phyloP scores from a whole-genome alignment of 106 monocot species.

The Dioscorea zingiberensis region DNA sequence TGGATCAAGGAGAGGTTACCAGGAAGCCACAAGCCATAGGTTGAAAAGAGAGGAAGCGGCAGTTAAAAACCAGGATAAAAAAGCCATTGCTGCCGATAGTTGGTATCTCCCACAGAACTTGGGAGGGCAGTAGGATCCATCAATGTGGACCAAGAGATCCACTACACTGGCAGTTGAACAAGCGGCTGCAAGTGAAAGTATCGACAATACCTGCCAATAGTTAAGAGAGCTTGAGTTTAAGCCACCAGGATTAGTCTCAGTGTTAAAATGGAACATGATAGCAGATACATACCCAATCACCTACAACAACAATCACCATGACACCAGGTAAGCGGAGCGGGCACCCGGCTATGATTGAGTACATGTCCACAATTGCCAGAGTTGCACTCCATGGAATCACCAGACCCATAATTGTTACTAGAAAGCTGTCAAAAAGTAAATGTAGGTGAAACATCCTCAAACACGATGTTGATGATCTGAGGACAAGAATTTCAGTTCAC shows the following conservation, averaged over 20 bases:
- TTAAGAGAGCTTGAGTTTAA: background rate
- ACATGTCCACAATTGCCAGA: conserved; percentile 64
- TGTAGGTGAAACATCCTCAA: background rate
- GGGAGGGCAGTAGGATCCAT: conserved; percentile 37
- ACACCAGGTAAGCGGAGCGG: conserved; percentile 68
- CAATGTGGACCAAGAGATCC: conserved; percentile 39
- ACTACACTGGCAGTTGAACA: conserved; percentile 60
- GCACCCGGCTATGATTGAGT: conserved; percentile 44
- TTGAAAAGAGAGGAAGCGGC: conserved; percentile 65
- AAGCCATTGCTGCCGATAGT: conserved; percentile 76
- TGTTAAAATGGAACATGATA: background rate
- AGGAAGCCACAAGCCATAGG: conserved; percentile 63
- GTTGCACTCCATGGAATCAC: conserved; percentile 79
- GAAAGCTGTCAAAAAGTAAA: conserved; percentile 47
- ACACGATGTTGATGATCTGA: no score
- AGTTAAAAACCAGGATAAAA: conserved; percentile 81
- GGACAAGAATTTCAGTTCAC: no score
- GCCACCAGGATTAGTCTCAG: background rate
- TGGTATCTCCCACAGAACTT: conserved; percentile 71
- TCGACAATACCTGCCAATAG: conserved; percentile 49
- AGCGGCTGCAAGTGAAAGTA: conserved; percentile 68
- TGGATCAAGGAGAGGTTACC: conserved; percentile 21
- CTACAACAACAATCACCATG: conserved; percentile 54
- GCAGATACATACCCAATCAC: conserved; percentile 58
- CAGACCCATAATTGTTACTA: conserved; percentile 94